A percentile compares a stretch with the other conserved stretches of the same genome.
These are phyloP conservation scores for Solanum corneliomulleri DNA, from an alignment of 257 asterid species.

Conservation along the genomic window DNA sequence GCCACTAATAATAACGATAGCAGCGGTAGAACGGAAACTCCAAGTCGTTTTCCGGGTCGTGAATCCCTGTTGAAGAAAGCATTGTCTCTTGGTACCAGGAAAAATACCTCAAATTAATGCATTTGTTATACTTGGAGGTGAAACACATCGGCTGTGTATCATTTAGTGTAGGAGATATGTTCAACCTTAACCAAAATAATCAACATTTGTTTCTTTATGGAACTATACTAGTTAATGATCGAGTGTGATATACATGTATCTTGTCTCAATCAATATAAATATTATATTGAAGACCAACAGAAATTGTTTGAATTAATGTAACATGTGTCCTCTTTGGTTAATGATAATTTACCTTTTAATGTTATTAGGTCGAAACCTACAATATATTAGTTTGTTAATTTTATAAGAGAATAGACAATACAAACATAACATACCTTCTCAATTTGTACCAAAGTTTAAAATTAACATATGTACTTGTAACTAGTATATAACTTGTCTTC, in stretches of 20 bases:
- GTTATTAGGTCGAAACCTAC: too few relatives aligned
- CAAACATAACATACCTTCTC: too few relatives aligned
- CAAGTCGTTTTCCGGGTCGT: constrained; percentile 56
- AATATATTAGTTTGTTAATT: too few relatives aligned
- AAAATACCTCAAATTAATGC: background rate
- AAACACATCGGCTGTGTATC: background rate
- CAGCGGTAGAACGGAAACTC: background rate
- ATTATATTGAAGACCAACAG: background rate
- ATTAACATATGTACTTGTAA: too few relatives aligned
- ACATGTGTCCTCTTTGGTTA: background rate
- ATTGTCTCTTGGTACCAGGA: background rate
- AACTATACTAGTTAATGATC: background rate
- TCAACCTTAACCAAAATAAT: background rate
- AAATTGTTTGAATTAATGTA: background rate
- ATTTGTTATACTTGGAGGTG: background rate
- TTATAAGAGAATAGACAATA: too few relatives aligned
- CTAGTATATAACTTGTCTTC: too few relatives aligned
- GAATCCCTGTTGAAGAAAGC: constrained; percentile 37
- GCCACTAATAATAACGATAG: background rate
- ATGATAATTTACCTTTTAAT: background rate
- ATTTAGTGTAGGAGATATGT: background rate
- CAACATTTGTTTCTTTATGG: background rate
- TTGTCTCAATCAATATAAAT: background rate
- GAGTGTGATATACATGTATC: background rate
- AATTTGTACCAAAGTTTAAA: too few relatives aligned